Percentiles rank a stretch among this genome's conserved stretches.
Conservation (phyloP, 305 asterid species). For the Solanum hybrid region DNA sequence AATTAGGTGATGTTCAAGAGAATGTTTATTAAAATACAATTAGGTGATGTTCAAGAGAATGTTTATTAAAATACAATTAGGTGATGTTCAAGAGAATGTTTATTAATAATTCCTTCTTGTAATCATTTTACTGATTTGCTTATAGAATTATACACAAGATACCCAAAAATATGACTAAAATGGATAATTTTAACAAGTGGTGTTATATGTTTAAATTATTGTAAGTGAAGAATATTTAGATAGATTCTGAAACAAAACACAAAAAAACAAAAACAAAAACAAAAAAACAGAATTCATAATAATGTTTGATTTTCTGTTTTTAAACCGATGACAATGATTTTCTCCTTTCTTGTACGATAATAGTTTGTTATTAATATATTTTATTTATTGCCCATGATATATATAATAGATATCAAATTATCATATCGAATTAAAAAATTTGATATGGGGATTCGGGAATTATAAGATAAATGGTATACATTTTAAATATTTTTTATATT, state of each 20-base stretch:
- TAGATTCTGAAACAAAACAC: not conserved
- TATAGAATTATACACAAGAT: not conserved
- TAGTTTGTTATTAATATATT: not conserved
- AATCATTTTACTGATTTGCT: not conserved
- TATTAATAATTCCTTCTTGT: not conserved
- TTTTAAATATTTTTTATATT: too few species aligned
- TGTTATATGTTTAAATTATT: not conserved
- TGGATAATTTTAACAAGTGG: not conserved
- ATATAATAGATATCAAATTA: not conserved
- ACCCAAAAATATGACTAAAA: not conserved
- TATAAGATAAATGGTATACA: not conserved
- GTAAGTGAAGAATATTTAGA: not conserved
- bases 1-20: not conserved
- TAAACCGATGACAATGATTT: not conserved
- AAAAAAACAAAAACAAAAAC: not conserved
- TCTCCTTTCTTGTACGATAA: not conserved
- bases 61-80: not conserved
- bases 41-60: not conserved
- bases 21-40: not conserved
- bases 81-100: not conserved
- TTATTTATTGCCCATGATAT: not conserved
- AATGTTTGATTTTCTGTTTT: not conserved
- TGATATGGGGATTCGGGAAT: not conserved
- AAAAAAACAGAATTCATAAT: not conserved
- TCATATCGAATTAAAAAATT: too few species aligned